Evolutionary conservation across 2,329 filamentous ascomycete genomes (phyloP), one percentile per base, ranked within the genome.

Genomic region (Aspergillus floridensis): DNA sequence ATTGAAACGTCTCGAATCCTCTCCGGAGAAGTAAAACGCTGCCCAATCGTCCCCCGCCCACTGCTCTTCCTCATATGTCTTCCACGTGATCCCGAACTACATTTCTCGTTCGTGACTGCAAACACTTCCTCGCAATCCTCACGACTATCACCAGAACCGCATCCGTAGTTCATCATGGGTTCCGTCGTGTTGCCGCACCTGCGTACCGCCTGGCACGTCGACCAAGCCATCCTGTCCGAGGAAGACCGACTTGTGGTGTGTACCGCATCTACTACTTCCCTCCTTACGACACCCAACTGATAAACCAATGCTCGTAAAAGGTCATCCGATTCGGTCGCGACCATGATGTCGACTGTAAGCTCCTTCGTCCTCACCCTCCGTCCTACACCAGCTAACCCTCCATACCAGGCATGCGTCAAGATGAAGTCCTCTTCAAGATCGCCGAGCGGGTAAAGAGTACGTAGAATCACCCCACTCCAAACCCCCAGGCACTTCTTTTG

Each of bases 371-470:
- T 4, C 47, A 29, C 19, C 58, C 26, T 31, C 7, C 5, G 16
- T 22, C 12, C 6, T n/a, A n/a, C 11, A 16, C 26, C n/a, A 32
- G 57, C 68, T 73, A 64, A 72, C 50, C 5, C 32, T 38, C 12
- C 24, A 6, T n/a, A 38, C 1, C 56, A 76, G 73, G 86, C 76
- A 90, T 91, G 85, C 82, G 84, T 47, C 87, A 96, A 76, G 95
- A 98, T 77, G 93, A 98, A 76, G 89, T 98, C 6, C 89, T 99
- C 56, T 96, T 93, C 83, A 92, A 88, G 69, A 96, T 99, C 71
- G 92, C 93, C 59, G 92, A 98, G 74, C 86, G 87, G 49, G 92
- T 99, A 64, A 96, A 96, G 80, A 96, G 72, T 74, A 55, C 68
- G 68, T 67, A 6, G 14, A 12, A 10, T 14, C 5, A 12, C 2